Evolutionary conservation across 148 eudicot species (phyloP).

Genomic region (Chenopodium album): DNA sequence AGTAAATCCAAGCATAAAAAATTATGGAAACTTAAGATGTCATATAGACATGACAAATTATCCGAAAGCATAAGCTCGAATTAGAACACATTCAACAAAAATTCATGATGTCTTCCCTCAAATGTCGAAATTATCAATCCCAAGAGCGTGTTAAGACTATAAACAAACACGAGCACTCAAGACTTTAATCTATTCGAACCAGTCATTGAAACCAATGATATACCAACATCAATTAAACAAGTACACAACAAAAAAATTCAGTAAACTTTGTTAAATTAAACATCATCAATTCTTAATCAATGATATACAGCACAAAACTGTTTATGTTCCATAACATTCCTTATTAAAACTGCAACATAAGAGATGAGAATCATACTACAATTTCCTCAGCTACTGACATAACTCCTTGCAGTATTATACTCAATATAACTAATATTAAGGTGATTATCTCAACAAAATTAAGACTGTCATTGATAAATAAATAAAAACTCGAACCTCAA

Average conservation of each 20-base stretch:
- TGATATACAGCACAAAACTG: background rate
- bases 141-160: background rate
- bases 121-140: background rate
- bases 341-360: constrained; percentile 4
- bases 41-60: background rate
- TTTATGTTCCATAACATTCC: constrained; percentile 1
- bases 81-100: background rate
- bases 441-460: too few relatives aligned
- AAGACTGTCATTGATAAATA: background rate
- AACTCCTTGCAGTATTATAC: constrained; percentile 1
- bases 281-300: background rate
- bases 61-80: background rate
- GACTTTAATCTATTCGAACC: background rate
- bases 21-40: background rate
- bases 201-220: background rate
- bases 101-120: background rate
- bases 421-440: background rate
- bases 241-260: background rate
- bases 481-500: constrained; percentile 31
- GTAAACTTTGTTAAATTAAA: background rate
- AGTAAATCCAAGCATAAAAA: background rate
- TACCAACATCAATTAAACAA: background rate
- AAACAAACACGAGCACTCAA: background rate
- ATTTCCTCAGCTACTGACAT: background rate
- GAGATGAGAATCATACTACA: background rate